Evolutionary conservation across 2,329 filamentous ascomycete genomes (phyloP).

Genomic region (Hypoxylon sp.): DNA sequence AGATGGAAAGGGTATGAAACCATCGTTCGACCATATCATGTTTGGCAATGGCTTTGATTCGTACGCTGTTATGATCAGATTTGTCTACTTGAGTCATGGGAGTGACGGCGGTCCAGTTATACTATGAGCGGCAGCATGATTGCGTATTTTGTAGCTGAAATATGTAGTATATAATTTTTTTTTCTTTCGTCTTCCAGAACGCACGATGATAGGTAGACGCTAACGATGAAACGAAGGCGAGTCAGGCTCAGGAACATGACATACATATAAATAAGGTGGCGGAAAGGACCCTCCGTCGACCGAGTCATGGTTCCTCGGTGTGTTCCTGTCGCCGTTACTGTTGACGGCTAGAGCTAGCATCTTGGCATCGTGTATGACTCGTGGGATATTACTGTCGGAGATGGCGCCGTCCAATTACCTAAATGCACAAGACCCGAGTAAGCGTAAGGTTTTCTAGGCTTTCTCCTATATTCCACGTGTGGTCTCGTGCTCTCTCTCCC

Average conservation of each 20-base stretch:
- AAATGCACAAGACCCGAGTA: neutral
- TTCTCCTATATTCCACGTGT: neutral
- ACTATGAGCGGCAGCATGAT: neutral
- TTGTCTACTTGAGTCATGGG: neutral
- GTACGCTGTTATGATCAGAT: neutral
- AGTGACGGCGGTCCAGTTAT: neutral
- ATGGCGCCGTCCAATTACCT: neutral
- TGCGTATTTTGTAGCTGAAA: neutral
- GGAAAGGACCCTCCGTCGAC: neutral
- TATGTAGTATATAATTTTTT: neutral
- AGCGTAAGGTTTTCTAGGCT: neutral
- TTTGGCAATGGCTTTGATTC: neutral
- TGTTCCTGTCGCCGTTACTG: neutral
- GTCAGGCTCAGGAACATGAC: conserved; percentile 5
- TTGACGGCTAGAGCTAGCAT: neutral
- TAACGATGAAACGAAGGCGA: conserved; percentile 4
- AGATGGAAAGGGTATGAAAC: neutral
- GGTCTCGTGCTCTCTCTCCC: too few species aligned
- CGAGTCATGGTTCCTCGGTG: conserved; percentile 20
- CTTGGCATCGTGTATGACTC: neutral
- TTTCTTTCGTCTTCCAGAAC: neutral
- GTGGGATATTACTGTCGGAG: too few species aligned
- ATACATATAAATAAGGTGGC: neutral
- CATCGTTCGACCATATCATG: neutral
- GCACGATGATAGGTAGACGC: neutral